Percentiles rank a stretch among this genome's conserved stretches.
phyloP scores from a whole-genome alignment of 768 basidiomycete species.

The Sporobolomyces phaffii region DNA sequence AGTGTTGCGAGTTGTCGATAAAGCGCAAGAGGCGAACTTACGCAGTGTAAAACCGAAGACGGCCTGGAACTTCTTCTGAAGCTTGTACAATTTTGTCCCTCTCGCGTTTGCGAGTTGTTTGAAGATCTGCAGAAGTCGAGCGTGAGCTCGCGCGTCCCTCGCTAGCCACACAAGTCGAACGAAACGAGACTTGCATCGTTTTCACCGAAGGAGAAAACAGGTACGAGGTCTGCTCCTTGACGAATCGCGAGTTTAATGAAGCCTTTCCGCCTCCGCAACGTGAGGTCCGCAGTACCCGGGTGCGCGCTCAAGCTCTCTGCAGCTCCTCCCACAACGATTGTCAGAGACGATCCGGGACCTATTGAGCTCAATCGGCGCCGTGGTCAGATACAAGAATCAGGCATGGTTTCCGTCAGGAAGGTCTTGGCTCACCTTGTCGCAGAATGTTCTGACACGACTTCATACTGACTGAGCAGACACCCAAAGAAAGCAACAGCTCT shows the following conservation, averaged over 20 bases:
- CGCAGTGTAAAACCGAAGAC: slow-evolving; percentile 90
- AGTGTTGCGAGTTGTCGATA: too few species aligned
- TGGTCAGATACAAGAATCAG: too few species aligned
- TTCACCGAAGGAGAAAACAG: slow-evolving; percentile 97
- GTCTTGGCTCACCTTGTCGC: slow-evolving; percentile 52
- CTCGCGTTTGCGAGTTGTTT: slow-evolving; percentile 93
- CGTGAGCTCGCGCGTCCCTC: neutral
- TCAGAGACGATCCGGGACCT: slow-evolving; percentile 60
- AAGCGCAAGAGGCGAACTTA: too few species aligned
- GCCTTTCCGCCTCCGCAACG: slow-evolving; percentile 58
- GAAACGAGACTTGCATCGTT: slow-evolving; percentile 66
- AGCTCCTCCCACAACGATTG: slow-evolving; percentile 93
- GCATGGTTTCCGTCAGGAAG: too few species aligned
- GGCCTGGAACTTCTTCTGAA: slow-evolving; percentile 86
- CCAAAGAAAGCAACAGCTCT: slow-evolving; percentile 65
- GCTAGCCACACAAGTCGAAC: neutral
- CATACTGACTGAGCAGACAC: slow-evolving; percentile 89
- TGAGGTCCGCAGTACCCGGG: slow-evolving; percentile 83
- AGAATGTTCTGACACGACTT: slow-evolving; percentile 84
- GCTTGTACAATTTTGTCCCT: slow-evolving; percentile 74
- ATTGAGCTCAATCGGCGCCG: slow-evolving; percentile 23
- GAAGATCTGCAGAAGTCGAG: slow-evolving; percentile 62
- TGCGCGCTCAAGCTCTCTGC: slow-evolving; percentile 88
- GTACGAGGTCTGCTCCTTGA: slow-evolving; percentile 88
- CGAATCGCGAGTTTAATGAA: slow-evolving; percentile 93